phyloP scores from a whole-genome alignment of 306 rosid species.

The cucumber (Cucumis sativus) region Cucumber_9930_V3 NC_026655.2:3911501-3912000 shows the following conservation, averaged over 20 bases:
- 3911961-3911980: neutral
- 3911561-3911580: conserved; percentile 86
- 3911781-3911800: neutral
- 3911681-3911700: conserved; percentile 37
- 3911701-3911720: conserved; percentile 90
- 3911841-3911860: conserved; percentile 61
- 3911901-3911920: conserved; percentile 63
- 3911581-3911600: conserved; percentile 1
- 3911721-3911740: conserved; percentile 82
- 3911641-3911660: neutral
- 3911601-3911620: neutral
- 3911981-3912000: neutral
- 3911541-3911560: conserved; percentile 80
- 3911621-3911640: neutral
- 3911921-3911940: conserved; percentile 7
- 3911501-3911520: conserved; percentile 60
- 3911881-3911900: conserved; percentile 76
- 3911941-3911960: neutral
- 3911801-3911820: neutral
- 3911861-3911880: conserved; percentile 85
- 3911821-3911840: conserved; percentile 4
- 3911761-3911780: conserved; percentile 25
- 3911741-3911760: conserved; percentile 51
- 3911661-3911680: neutral
- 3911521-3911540: conserved; percentile 64